Evolutionary conservation across 495 filamentous ascomycete species (phyloP), one percentile per base, ranked within the genome.

Genomic region (Xylaria curta): DNA sequence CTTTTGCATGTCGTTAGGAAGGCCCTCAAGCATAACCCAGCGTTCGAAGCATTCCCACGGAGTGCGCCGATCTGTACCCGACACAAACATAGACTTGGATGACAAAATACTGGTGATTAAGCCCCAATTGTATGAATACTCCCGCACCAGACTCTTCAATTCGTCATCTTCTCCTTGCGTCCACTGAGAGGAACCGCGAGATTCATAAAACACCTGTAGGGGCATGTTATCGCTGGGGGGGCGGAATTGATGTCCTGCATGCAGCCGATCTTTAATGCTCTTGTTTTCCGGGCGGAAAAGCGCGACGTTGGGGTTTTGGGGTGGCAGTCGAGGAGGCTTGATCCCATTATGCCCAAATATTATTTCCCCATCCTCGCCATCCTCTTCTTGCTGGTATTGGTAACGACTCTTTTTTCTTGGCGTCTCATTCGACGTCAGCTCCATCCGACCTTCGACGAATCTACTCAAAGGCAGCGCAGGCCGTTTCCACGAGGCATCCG

Each of bases 31-130:
- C 67, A 91, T 89, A 19, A 97, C 89, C 94, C 95, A 98, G 47
- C 97, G 90, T 78, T 99, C 96, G 76, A 98, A 99, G 77, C 96
- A 99, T 82, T 99, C 96, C 96, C 96, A 99, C 6, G 96, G 95
- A 4, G 97, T 98, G 62, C 96, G 88, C 67, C 96, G 89, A 76
- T 98, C 97, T 13, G 93, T 89, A 17, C 92, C 92, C 60, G 95
- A 94, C 28, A 91, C 89, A 76, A 91, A 97, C 40, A 87, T 73
- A 4, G 93, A 96, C 59, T 89, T 87, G n/a, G 89, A 86, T 0
- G 89, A 87, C 51, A 97, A 83, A 71, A 93, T 91, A 72, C 86
- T 91, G 6, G 94, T 92, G 59, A 98, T 97, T 8, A 99, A 84
- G 13, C 94, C 93, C 96, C 96, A 99, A 77, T 99, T 98, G 81